These are phyloP conservation scores for Extremus antarcticus DNA, from an alignment of 495 filamentous ascomycete genomes.

Conservation along the genomic window DNA sequence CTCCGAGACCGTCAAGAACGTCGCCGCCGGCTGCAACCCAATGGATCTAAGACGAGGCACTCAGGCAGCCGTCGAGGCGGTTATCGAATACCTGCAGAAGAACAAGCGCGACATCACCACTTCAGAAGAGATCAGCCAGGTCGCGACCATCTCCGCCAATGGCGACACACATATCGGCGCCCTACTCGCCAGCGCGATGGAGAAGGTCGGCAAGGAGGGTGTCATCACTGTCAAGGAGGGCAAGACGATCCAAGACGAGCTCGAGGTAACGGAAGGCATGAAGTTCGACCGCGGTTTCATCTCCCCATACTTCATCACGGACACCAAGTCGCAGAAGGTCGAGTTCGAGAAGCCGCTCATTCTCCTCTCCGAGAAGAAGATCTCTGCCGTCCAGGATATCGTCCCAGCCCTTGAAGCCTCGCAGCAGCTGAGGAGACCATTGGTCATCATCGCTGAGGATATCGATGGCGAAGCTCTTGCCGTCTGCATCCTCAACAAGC, in stretches of 20 bases:
- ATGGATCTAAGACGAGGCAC: conserved; percentile 97
- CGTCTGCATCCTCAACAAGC: conserved; percentile 98
- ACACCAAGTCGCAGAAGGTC: conserved; percentile 94
- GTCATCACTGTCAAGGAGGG: conserved; percentile 99
- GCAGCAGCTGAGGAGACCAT: conserved; percentile 84
- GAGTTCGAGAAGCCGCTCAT: conserved; percentile 99
- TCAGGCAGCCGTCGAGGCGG: conserved; percentile 89
- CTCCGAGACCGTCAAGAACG: conserved; percentile 99
- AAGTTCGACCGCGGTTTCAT: conserved; percentile 97
- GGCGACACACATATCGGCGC: conserved; percentile 92
- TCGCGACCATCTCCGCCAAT: conserved; percentile 96
- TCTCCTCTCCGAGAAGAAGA: conserved; percentile 99
- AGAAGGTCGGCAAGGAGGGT: conserved; percentile 99
- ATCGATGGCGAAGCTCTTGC: conserved; percentile 97
- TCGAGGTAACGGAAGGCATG: conserved; percentile 99
- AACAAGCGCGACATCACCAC: conserved; percentile 97
- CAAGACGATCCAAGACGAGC: conserved; percentile 95
- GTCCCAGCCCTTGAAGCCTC: conserved; percentile 95
- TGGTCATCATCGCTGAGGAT: conserved; percentile 98
- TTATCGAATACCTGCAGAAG: conserved; percentile 81
- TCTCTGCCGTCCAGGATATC: conserved; percentile 95
- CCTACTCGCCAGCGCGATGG: conserved; percentile 95
- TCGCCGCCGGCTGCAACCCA: conserved; percentile 97
- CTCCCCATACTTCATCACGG: conserved; percentile 99
- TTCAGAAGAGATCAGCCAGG: conserved; percentile 92